Evolutionary conservation across 2,329 filamentous ascomycete genomes (phyloP), one percentile per base, ranked within the genome.

Genomic region (Sordariomycetes sp.): DNA sequence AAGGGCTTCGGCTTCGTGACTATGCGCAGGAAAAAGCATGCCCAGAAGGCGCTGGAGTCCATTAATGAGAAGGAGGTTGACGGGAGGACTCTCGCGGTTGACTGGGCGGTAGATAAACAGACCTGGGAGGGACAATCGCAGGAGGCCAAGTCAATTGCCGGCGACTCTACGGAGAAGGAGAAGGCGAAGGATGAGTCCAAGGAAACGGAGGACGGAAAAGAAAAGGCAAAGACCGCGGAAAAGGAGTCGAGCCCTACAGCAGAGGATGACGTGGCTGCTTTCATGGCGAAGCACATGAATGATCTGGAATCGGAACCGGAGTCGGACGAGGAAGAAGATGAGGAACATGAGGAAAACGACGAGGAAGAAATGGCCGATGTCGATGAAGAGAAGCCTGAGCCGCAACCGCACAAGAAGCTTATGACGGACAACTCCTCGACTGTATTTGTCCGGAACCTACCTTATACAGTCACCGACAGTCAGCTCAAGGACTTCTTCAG

Each of bases 101-200:
- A 99, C 72, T 99, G 90, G 89, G 92, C 95, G 35, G 90, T 97
- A 3, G 90, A 96, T 60, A 96, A 95, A 73, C 79, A 85, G 50
- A 84, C 86, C 7, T 99, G 90, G 90, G 81, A 91, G 61, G 78
- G 83, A 60, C 76, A 84, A 61, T 77, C 83, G 57, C 68, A 74
- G 52, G 64, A 65, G 25, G n/a, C 39, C 15, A 45, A 45, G 69
- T 71, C 2, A 68, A 68, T 10, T 55, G 59, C 22, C 15, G 39
- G n/a, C 13, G 58, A 59, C 22, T 55, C 57, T 17, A 61, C 62
- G 13, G 63, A 64, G 3, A 61, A 62, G 5, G 69, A 71, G 15
- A 69, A 69, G 15, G 68, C 69, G 20, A 71, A 68, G 42, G 69
- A 68, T 7, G 69, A 73, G 53, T 63, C 59, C 42, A 58, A 59